phyloP scores from a whole-genome alignment of 805 yeast species.

The Pichia occidentalis region DNA sequence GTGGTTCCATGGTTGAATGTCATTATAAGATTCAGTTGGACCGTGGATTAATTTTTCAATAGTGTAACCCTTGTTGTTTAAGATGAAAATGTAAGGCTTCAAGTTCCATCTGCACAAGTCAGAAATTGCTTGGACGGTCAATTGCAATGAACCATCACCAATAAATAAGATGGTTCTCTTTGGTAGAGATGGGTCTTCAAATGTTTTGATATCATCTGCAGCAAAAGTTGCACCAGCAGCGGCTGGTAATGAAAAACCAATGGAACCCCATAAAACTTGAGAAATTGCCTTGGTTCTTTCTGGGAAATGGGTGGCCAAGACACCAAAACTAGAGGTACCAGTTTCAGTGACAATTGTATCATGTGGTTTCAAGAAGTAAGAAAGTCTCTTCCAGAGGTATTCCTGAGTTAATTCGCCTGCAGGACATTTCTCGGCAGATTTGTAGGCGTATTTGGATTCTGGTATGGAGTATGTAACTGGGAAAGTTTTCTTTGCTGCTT shows the following conservation, averaged over 20 bases:
- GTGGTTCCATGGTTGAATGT: conserved; percentile 66
- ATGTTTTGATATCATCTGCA: conserved; percentile 35
- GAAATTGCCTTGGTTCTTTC: conserved; percentile 56
- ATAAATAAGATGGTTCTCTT: conserved; percentile 61
- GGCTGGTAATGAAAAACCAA: conserved; percentile 66
- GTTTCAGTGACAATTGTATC: conserved; percentile 67
- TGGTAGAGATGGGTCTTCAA: conserved; percentile 10
- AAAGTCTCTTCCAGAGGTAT: conserved; percentile 62
- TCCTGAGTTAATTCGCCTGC: conserved; percentile 48
- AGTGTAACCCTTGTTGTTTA: conserved; percentile 71
- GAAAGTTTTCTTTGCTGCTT: conserved; percentile 33
- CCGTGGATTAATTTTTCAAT: conserved; percentile 73
- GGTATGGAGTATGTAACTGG: conserved; percentile 49
- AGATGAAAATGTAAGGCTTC: conserved; percentile 61
- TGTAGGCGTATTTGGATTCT: conserved; percentile 29
- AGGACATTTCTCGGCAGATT: conserved; percentile 40
- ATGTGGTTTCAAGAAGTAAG: conserved; percentile 57
- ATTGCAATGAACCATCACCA: conserved; percentile 73
- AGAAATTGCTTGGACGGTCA: conserved; percentile 68
- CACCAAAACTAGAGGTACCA: conserved; percentile 72
- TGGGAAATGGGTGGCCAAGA: conserved; percentile 61
- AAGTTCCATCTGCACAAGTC: conserved; percentile 62
- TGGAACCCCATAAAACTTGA: conserved; percentile 73
- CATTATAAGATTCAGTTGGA: conserved; percentile 55
- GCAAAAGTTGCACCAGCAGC: conserved; percentile 64